phyloP scores from a whole-genome alignment of 1,284 basidiomycete species.

The Boletus smithii region DNA sequence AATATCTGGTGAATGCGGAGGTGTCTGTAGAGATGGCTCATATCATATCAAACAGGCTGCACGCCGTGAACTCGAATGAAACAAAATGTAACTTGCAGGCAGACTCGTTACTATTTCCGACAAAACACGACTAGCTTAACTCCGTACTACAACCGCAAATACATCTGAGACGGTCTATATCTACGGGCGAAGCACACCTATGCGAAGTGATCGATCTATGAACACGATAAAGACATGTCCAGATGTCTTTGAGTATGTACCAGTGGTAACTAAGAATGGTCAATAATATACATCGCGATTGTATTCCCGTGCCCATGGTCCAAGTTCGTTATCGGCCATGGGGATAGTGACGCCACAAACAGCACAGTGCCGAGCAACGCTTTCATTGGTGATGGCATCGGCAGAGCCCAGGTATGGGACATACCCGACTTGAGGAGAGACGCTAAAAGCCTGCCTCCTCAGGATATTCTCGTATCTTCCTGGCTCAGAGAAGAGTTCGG shows the following conservation, averaged over 20 bases:
- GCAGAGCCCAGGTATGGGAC: conserved; percentile 26
- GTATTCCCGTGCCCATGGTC: conserved; percentile 42
- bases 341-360: conserved; percentile 37
- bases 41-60: conserved; percentile 19
- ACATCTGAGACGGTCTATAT: conserved; percentile 3
- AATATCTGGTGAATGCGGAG: conserved; percentile 87
- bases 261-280: conserved; percentile 17
- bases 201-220: conserved; percentile 6
- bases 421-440: conserved; percentile 33
- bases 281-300: conserved; percentile 30
- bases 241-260: conserved; percentile 20
- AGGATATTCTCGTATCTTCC: conserved; percentile 36
- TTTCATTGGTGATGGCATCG: conserved; percentile 28
- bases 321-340: conserved; percentile 37
- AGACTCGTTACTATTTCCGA: not conserved
- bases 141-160: conserved; percentile 22
- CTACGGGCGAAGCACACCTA: conserved; percentile 2
- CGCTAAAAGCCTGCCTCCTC: conserved; percentile 35
- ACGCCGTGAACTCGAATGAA: not conserved
- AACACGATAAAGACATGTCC: conserved; percentile 28
- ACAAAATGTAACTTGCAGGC: not conserved
- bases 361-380: conserved; percentile 40
- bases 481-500: conserved; percentile 38
- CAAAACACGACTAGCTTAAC: conserved; percentile 11
- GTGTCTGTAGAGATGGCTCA: conserved; percentile 62